Conservation (phyloP, 2,329 filamentous ascomycete species). For the Cordyceps cicadae region DNA sequence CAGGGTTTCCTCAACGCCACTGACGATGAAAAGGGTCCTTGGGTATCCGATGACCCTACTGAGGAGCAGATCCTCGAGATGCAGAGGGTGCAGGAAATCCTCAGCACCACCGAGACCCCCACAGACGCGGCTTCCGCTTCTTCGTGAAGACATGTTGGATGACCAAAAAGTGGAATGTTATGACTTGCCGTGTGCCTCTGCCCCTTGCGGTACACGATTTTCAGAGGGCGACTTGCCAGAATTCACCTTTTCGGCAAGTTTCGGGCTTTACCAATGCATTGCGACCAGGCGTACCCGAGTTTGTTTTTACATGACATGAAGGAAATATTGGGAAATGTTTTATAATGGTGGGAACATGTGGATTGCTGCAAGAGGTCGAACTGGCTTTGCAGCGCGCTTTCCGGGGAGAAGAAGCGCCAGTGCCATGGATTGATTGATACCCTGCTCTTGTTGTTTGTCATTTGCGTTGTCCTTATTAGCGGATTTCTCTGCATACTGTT, state of each 20-base stretch:
- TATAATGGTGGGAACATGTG: not conserved
- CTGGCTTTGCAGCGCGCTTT: not conserved
- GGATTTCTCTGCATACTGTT: slow-evolving; percentile 4
- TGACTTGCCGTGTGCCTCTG: not conserved
- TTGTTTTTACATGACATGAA: slow-evolving; percentile 4
- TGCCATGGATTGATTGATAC: slow-evolving; percentile 13
- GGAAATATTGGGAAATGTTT: not conserved
- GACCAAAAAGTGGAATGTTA: not conserved
- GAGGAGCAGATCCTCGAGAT: slow-evolving; percentile 53
- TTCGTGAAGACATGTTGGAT: not conserved
- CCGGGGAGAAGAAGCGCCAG: not conserved
- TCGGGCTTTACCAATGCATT: slow-evolving; percentile 8
- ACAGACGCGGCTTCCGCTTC: not conserved
- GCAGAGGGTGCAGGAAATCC: slow-evolving; percentile 50
- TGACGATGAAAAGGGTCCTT: slow-evolving; percentile 79
- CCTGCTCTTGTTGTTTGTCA: slow-evolving; percentile 10
- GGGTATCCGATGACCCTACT: slow-evolving; percentile 65
- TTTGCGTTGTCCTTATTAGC: slow-evolving; percentile 4
- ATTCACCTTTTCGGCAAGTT: not conserved
- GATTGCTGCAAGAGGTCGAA: not conserved
- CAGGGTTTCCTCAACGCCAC: slow-evolving; percentile 73
- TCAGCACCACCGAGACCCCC: slow-evolving; percentile 20
- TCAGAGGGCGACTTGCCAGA: not conserved
- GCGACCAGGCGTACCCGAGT: slow-evolving; percentile 9
- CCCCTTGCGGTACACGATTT: slow-evolving; percentile 7